Conservation (phyloP, 352 stramenopile genomes). For the Globisporangium middletonii region DNA sequence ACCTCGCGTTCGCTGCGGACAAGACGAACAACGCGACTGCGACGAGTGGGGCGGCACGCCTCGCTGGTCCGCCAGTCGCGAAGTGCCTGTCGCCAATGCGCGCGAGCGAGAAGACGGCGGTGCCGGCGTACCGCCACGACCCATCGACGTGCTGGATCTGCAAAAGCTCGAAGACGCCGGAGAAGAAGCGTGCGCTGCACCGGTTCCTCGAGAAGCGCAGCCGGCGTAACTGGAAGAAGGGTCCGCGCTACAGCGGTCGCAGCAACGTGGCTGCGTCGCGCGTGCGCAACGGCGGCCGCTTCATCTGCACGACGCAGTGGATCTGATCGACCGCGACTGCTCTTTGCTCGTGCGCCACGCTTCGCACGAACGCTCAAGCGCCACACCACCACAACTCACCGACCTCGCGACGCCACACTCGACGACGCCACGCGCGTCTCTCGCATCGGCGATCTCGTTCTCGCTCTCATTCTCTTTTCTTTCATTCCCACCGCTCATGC, state of each 20-base stretch:
- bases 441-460: no score
- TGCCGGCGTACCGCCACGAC: constrained; percentile 59
- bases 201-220: constrained; percentile 79
- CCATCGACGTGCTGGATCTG: constrained; percentile 81
- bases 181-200: constrained; percentile 79
- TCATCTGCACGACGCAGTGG: constrained; percentile 80
- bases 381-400: not conserved
- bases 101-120: constrained; percentile 34
- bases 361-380: not conserved
- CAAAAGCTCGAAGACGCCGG: constrained; percentile 77
- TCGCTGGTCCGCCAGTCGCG: constrained; percentile 1
- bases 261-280: constrained; percentile 75
- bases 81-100: constrained; percentile 41
- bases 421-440: no score
- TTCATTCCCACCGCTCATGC: not conserved
- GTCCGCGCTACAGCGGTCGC: constrained; percentile 70
- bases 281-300: constrained; percentile 76
- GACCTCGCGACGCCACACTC: no score
- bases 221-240: constrained; percentile 80
- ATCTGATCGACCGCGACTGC: constrained; percentile 30
- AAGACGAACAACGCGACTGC: constrained; percentile 17
- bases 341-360: not conserved
- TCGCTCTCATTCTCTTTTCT: no score
- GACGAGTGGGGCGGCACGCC: not conserved
- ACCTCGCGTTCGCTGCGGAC: constrained; percentile 38